These are phyloP conservation scores for Crithidia bombi DNA, from an alignment of 208 protist species.

Conservation along the genomic window DNA sequence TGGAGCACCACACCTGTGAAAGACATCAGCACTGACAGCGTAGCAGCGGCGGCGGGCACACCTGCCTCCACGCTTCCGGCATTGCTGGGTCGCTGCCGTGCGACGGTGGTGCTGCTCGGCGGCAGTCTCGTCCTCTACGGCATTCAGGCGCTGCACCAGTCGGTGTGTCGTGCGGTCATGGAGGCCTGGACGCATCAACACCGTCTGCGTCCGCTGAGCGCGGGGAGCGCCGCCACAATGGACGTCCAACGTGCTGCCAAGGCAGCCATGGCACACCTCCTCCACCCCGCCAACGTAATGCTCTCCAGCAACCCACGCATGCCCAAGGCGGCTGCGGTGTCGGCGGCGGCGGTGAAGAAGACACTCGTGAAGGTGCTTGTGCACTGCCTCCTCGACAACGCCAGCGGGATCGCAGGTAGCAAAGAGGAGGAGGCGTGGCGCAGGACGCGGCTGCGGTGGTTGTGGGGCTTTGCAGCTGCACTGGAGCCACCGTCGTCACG, in stretches of 20 bases:
- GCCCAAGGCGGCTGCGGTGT: conserved; percentile 23
- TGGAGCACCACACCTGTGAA: neutral
- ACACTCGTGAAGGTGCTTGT: conserved; percentile 60
- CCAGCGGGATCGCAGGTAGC: conserved; percentile 27
- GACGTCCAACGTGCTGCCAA: conserved; percentile 1
- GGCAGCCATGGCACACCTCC: conserved; percentile 32
- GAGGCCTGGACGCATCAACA: conserved; percentile 6
- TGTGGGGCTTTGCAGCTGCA: conserved; percentile 50
- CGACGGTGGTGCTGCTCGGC: conserved; percentile 60
- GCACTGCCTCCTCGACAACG: conserved; percentile 62
- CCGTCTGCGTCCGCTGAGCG: neutral
- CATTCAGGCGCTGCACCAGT: conserved; percentile 36
- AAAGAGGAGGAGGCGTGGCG: conserved; percentile 39
- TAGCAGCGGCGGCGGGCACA: conserved; percentile 1
- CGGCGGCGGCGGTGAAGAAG: conserved; percentile 39
- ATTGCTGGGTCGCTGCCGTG: conserved; percentile 29
- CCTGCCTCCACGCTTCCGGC: neutral
- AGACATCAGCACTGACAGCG: conserved; percentile 3
- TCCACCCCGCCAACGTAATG: conserved; percentile 37
- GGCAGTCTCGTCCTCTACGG: conserved; percentile 64
- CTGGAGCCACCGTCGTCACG: conserved; percentile 46
- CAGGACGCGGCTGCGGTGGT: conserved; percentile 39
- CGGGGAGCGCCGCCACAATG: too few relatives aligned
- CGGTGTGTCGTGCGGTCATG: conserved; percentile 9
- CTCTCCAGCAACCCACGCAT: conserved; percentile 42